phyloP scores from a whole-genome alignment of 1,139 yeast genomes.

The Blastobotrys buckinghamii region DNA sequence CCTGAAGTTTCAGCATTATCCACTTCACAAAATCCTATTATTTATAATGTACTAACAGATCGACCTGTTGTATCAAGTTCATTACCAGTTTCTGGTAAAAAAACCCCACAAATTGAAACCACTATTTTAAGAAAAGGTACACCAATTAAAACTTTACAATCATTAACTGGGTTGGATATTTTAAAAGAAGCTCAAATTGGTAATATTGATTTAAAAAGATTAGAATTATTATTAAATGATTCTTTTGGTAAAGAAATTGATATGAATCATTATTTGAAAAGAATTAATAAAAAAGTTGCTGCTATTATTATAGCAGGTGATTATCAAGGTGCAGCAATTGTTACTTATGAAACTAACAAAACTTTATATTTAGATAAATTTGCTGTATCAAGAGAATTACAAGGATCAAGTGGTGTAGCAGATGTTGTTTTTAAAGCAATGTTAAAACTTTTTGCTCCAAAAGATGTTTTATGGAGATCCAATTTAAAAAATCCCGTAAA shows the following conservation, averaged over 20 bases:
- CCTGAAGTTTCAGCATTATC: conserved; percentile 40
- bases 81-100: conserved; percentile 54
- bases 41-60: conserved; percentile 85
- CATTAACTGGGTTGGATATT: conserved; percentile 37
- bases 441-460: conserved; percentile 54
- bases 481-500: conserved; percentile 82
- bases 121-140: conserved; percentile 78
- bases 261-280: conserved; percentile 52
- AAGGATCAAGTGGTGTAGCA: conserved; percentile 91
- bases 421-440: conserved; percentile 85
- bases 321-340: conserved; percentile 90
- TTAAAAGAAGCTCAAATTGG: conserved; percentile 43
- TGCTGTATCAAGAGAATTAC: conserved; percentile 76
- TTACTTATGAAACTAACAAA: conserved; percentile 60
- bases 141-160: conserved; percentile 49
- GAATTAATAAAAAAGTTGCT: conserved; percentile 64
- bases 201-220: conserved; percentile 48
- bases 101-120: conserved; percentile 65
- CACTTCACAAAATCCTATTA: conserved; percentile 59
- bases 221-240: conserved; percentile 62
- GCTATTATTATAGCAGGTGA: conserved; percentile 84
- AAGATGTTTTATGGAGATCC: conserved; percentile 84
- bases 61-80: conserved; percentile 91
- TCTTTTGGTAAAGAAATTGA: conserved; percentile 73
- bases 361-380: conserved; percentile 81